Evolutionary conservation across 129 eudicot species (phyloP).

Genomic region (Arctium minus): DNA sequence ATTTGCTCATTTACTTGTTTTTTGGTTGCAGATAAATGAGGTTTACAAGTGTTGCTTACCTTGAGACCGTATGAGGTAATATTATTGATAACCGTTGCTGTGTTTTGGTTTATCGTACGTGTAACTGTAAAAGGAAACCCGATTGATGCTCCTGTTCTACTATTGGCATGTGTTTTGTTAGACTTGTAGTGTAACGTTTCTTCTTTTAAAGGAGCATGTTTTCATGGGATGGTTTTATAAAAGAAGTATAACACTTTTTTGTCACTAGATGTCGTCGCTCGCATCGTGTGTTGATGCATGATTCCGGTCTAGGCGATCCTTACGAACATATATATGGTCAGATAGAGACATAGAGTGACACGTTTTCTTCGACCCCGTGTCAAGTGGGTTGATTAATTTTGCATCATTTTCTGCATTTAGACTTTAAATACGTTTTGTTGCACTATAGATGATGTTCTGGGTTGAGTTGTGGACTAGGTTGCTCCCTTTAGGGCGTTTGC

Average conservation of each 20-base stretch:
- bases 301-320: too few relatives aligned
- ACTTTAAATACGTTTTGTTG: too few relatives aligned
- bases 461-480: too few relatives aligned
- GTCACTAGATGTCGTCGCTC: too few relatives aligned
- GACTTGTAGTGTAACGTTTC: not conserved
- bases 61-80: not conserved
- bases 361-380: too few relatives aligned
- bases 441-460: too few relatives aligned
- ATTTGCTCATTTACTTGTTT: not conserved
- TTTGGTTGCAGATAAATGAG: not conserved
- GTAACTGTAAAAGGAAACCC: not conserved
- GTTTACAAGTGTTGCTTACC: not conserved
- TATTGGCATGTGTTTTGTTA: constrained; percentile 4
- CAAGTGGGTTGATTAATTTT: too few relatives aligned
- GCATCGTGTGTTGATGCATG: too few relatives aligned
- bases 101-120: not conserved
- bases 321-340: too few relatives aligned
- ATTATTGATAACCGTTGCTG: not conserved
- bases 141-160: not conserved
- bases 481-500: too few relatives aligned
- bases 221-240: not conserved
- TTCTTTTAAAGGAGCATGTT: not conserved
- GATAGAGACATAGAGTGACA: too few relatives aligned
- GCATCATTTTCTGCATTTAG: too few relatives aligned
- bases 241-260: not conserved